Evolutionary conservation across 2,329 filamentous ascomycete species (phyloP).

Genomic region (Aureobasidium leucospermi): DNA sequence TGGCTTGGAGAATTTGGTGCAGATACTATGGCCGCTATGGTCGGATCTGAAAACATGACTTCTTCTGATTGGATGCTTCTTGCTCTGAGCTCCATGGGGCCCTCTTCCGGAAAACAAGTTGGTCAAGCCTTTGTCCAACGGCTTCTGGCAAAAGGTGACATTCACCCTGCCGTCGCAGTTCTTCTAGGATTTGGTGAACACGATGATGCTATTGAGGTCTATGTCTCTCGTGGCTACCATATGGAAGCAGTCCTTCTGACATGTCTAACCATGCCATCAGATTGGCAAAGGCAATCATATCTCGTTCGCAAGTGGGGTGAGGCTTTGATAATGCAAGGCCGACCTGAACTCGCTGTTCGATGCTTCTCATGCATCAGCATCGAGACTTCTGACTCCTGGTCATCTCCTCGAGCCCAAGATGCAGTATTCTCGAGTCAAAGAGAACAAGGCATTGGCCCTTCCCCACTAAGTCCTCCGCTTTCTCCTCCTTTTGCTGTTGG

Average conservation of each 20-base stretch:
- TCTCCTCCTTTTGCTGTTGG: conserved; percentile 59
- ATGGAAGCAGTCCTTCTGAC: conserved; percentile 90
- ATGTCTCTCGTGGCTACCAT: conserved; percentile 81
- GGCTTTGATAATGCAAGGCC: conserved; percentile 75
- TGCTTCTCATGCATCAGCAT: conserved; percentile 88
- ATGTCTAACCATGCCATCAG: conserved; percentile 70
- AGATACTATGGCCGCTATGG: conserved; percentile 71
- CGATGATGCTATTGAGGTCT: conserved; percentile 93
- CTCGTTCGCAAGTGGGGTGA: conserved; percentile 94
- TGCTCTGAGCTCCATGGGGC: conserved; percentile 78
- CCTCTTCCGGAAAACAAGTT: conserved; percentile 74
- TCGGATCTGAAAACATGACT: conserved; percentile 75
- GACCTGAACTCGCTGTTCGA: conserved; percentile 83
- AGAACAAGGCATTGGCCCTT: conserved; percentile 27
- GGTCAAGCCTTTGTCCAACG: conserved; percentile 86
- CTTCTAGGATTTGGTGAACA: conserved; percentile 86
- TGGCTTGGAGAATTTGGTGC: conserved; percentile 85
- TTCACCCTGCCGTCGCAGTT: conserved; percentile 87
- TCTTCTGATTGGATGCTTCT: conserved; percentile 96
- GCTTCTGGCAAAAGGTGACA: conserved; percentile 78
- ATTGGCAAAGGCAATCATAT: conserved; percentile 86
- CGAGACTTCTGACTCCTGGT: conserved; percentile 81
- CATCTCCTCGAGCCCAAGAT: conserved; percentile 69
- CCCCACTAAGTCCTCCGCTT: conserved; percentile 58
- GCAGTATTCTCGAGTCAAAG: conserved; percentile 50